Conservation (phyloP, 225 moss, liverwort and hornwort genomes). For the Polytrichum formosum region DNA sequence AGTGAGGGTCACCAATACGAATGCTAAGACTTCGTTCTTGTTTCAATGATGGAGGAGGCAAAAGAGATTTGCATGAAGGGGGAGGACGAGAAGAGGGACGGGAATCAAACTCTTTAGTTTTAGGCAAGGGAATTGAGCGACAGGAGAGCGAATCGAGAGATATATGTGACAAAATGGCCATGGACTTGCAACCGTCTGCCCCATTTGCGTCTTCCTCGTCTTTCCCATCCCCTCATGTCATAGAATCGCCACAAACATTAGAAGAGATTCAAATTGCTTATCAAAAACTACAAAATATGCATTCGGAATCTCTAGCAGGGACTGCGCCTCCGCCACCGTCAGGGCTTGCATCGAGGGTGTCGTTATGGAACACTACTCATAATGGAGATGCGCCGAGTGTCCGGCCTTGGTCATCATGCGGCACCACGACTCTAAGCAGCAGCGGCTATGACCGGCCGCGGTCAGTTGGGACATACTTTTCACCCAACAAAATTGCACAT, state of each 20-base stretch:
- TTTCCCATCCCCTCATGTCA: conserved; percentile 2
- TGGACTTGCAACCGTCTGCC: conserved; percentile 18
- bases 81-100: not conserved
- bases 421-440: not conserved
- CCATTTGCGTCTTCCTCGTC: conserved; percentile 20
- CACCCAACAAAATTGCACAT: conserved; percentile 24
- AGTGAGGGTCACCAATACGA: not conserved
- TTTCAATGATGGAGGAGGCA: conserved; percentile 22
- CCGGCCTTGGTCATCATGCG: not conserved
- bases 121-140: not conserved
- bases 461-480: conserved; percentile 1
- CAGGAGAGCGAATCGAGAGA: not conserved
- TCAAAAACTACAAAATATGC: conserved; percentile 29
- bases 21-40: conserved; percentile 31
- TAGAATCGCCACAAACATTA: conserved; percentile 19
- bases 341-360: not conserved
- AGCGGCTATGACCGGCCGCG: conserved; percentile 1
- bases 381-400: not conserved
- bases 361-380: not conserved
- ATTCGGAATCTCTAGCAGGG: conserved; percentile 16
- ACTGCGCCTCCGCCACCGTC: not conserved
- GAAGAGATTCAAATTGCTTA: conserved; percentile 34
- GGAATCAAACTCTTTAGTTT: not conserved
- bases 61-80: conserved; percentile 7
- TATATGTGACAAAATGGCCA: conserved; percentile 4